phyloP scores from a whole-genome alignment of 345 rosid species.

The Reutealis trisperma region DNA sequence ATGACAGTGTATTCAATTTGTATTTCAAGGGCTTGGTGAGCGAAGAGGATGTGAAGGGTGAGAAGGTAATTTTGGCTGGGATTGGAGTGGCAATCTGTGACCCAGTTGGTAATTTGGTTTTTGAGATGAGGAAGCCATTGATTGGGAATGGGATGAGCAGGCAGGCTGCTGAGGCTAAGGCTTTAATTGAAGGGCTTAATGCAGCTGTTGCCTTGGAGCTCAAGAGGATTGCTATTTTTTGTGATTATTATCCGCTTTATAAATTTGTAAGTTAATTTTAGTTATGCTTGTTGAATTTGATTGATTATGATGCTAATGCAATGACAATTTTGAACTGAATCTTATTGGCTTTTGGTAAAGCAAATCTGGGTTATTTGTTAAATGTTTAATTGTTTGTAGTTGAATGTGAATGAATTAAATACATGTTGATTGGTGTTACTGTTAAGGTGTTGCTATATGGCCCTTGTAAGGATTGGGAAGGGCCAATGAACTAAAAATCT shows the following conservation, averaged over 20 bases:
- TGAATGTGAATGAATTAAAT: neutral
- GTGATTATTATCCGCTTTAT: slow-evolving; percentile 43
- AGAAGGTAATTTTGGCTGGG: slow-evolving; percentile 38
- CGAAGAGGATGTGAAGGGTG: slow-evolving; percentile 44
- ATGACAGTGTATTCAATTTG: slow-evolving; percentile 23
- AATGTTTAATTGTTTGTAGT: neutral
- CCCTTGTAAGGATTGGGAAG: neutral
- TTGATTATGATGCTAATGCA: neutral
- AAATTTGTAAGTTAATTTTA: slow-evolving; percentile 51
- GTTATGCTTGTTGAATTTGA: neutral
- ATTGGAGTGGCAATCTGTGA: slow-evolving; percentile 61
- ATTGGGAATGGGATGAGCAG: slow-evolving; percentile 30
- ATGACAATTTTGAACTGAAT: neutral
- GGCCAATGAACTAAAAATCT: no score
- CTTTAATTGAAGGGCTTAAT: slow-evolving; percentile 63
- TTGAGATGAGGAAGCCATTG: slow-evolving; percentile 41
- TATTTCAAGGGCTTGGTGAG: slow-evolving; percentile 45
- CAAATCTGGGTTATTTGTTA: no score
- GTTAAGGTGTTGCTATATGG: no score
- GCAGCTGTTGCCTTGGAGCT: slow-evolving; percentile 64
- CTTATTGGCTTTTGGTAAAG: neutral
- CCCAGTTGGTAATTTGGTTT: slow-evolving; percentile 40
- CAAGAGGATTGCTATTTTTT: slow-evolving; percentile 42
- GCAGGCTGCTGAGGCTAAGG: slow-evolving; percentile 47
- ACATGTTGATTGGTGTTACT: no score